Evolutionary conservation across 768 basidiomycete genomes (phyloP).

Genomic region (Tephrocybe sp.): DNA sequence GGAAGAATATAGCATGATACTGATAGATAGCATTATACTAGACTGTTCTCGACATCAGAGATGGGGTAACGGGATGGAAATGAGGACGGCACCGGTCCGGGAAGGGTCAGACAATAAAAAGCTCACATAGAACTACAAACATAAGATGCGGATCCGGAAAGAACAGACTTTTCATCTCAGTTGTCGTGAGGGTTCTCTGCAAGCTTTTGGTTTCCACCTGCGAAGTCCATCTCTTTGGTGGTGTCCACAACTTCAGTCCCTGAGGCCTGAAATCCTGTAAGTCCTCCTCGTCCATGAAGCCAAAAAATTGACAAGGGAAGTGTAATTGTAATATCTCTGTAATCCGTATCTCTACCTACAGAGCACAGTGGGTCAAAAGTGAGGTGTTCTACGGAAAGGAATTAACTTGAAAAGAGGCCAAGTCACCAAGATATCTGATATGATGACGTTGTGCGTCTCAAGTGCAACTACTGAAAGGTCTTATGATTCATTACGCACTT

Average conservation of each 20-base stretch:
- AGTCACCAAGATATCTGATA: no score
- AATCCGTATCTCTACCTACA: no score
- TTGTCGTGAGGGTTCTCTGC: constrained; percentile 49
- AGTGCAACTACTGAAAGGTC: no score
- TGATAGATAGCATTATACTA: constrained; percentile 82
- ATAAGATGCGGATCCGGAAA: neutral
- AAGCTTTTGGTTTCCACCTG: constrained; percentile 49
- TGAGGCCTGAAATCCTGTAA: constrained; percentile 77
- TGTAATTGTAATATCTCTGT: no score
- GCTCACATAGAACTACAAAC: constrained; percentile 56
- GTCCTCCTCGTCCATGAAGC: constrained; percentile 99
- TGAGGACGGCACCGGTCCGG: constrained; percentile 71
- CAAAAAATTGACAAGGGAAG: constrained; percentile 3
- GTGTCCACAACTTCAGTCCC: constrained; percentile 77
- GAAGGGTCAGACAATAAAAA: no score
- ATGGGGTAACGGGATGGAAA: constrained; percentile 12
- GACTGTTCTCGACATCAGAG: constrained; percentile 34
- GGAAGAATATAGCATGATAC: constrained; percentile 93
- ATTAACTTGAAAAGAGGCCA: no score
- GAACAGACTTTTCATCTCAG: constrained; percentile 34
- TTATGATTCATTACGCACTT: no score
- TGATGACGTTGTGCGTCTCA: no score
- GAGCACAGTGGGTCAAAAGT: no score
- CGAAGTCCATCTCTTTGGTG: constrained; percentile 72
- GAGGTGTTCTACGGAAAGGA: no score